Conservation (phyloP, 208 protist species). For the Leishmania arabica region DNA sequence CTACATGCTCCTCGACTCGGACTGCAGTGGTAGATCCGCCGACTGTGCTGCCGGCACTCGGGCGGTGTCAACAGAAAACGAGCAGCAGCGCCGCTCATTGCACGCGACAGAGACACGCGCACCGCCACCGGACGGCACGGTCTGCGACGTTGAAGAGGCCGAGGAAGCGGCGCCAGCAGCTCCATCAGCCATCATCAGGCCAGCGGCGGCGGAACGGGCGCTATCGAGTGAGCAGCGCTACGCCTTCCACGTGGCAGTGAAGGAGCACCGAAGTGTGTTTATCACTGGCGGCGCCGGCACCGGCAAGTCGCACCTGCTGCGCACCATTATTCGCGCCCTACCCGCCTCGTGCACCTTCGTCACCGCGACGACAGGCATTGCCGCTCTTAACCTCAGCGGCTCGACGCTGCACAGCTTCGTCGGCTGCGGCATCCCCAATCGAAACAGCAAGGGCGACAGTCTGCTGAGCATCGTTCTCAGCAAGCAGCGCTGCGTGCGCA, state of each 20-base stretch:
- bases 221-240: constrained; percentile 71
- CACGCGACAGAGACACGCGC: neutral
- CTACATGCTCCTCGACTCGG: constrained; percentile 20
- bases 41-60: neutral
- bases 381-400: constrained; percentile 85
- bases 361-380: constrained; percentile 87
- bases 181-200: neutral
- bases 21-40: constrained; percentile 2
- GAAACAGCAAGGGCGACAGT: constrained; percentile 11
- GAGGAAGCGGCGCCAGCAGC: neutral
- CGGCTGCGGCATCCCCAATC: constrained; percentile 67
- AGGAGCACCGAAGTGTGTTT: constrained; percentile 64
- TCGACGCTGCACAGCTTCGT: constrained; percentile 88
- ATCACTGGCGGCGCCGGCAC: constrained; percentile 90
- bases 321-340: constrained; percentile 65
- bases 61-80: neutral
- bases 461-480: constrained; percentile 37
- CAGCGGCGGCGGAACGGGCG: neutral
- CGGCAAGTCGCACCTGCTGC: constrained; percentile 87
- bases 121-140: neutral
- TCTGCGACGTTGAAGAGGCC: neutral
- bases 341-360: constrained; percentile 61
- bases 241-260: constrained; percentile 45
- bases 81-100: neutral
- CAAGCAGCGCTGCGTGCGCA: constrained; percentile 32